Evolutionary conservation across 495 filamentous ascomycete species (phyloP), one percentile per base, ranked within the genome.

Genomic region (Podospora tetraspora): DNA sequence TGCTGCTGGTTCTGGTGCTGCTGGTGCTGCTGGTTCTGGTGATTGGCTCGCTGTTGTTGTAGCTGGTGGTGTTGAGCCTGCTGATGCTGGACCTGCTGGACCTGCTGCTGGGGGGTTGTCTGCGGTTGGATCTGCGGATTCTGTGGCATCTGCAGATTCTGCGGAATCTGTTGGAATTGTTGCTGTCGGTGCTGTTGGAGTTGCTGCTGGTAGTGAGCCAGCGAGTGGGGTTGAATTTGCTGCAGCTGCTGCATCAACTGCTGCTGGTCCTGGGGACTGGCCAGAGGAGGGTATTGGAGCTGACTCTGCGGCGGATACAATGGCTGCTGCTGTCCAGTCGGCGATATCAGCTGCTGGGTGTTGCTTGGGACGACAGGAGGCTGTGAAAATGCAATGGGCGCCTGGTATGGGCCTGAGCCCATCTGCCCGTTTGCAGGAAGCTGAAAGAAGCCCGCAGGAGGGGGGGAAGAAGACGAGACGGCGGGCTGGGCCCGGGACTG

Each of bases 1-100:
- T 69, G 78, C 10, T 62, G 74, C 27, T 72, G 79, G 37, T 67
- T 29, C 19, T 73, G 72, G 10, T 66, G 68, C 32, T 68, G 70
- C 4, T 66, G 66, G 24, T 59, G 52, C 21, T 43, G 64, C n/a
- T 65, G 64, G 23, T 43, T 62, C n/a, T 65, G 64, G 23, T 66
- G 61, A 7, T 66, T 34, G 34, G 29, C 21, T 57, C 57, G 70
- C 13, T 62, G 66, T 30, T 30, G 58, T 30, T 30, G 58, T n/a
- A 13, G 25, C 0, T 57, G 62, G 43, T 57, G 67, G 57, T 72
- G 74, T 27, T 59, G 66, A 13, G 16, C 16, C 43, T n/a, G 43
- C 19, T 43, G 43, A 52, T 43, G 13, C 13, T 43, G 34, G 43
- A 43, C 5, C 21, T 71, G 61, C 60, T 70, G 68, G n/a, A 52